Percentiles rank a stretch among this genome's conserved stretches.
phyloP scores from a whole-genome alignment of 2,329 filamentous ascomycete species.

The Bimuria novae-zelandiae region DNA sequence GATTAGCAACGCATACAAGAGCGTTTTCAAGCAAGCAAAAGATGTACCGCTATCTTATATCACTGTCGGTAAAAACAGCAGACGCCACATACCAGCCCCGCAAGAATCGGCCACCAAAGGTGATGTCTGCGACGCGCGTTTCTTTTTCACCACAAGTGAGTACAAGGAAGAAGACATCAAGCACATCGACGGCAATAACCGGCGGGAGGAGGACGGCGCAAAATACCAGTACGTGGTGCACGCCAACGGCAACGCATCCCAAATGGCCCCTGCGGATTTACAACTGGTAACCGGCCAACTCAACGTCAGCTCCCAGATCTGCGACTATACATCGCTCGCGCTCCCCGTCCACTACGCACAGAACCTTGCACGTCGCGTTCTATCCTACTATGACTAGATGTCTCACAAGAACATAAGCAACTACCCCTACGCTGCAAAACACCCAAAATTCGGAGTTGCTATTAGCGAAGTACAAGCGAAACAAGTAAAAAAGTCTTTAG shows the following conservation, averaged over 20 bases:
- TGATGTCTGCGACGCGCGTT: neutral
- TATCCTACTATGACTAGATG: constrained; percentile 3
- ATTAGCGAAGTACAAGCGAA: neutral
- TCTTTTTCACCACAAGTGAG: neutral
- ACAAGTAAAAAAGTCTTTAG: neutral
- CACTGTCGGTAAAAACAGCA: neutral
- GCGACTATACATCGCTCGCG: neutral
- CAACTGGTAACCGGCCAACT: neutral
- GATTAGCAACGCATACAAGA: neutral
- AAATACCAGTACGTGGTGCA: neutral
- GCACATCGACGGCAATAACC: neutral
- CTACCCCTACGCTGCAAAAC: neutral
- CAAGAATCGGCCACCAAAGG: neutral
- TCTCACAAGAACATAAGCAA: neutral
- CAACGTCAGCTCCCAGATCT: neutral
- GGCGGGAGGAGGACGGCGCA: neutral
- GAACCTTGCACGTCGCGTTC: constrained; percentile 7
- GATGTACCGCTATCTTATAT: neutral
- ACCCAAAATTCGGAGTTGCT: neutral
- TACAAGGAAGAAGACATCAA: neutral
- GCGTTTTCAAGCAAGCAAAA: neutral
- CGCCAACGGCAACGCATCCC: neutral
- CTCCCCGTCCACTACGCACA: constrained; percentile 1
- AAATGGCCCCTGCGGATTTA: neutral
- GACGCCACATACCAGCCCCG: neutral